Evolutionary conservation across 495 filamentous ascomycete species (phyloP).

Genomic region (Cercophora scortea): DNA sequence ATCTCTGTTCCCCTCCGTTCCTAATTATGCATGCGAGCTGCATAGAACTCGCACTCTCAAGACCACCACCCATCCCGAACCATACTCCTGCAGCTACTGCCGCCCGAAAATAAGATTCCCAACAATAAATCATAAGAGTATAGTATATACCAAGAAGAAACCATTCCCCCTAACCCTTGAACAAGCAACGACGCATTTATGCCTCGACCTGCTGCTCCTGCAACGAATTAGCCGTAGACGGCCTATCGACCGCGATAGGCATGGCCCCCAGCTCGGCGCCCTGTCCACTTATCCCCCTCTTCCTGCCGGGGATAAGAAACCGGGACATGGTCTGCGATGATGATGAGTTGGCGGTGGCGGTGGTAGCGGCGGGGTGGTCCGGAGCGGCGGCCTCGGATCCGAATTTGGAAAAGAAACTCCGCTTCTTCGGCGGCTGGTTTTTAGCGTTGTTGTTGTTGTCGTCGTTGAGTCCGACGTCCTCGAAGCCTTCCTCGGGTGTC

Average conservation of each 20-base stretch:
- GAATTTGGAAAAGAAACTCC: conserved; percentile 79
- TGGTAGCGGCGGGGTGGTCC: not conserved
- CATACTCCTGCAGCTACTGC: no score
- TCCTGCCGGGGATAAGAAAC: conserved; percentile 60
- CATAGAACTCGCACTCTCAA: no score
- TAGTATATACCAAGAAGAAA: no score
- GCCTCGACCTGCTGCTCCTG: conserved; percentile 30
- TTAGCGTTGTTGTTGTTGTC: conserved; percentile 33
- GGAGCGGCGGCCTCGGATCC: conserved; percentile 40
- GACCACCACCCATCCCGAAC: no score
- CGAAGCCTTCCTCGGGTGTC: conserved; percentile 63
- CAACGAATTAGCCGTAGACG: conserved; percentile 18
- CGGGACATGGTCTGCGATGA: conserved; percentile 44
- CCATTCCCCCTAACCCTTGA: no score
- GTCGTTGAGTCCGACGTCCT: conserved; percentile 84
- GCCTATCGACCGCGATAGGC: conserved; percentile 19
- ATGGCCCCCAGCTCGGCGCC: conserved; percentile 62
- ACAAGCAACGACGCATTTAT: conserved; percentile 2
- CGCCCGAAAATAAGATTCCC: no score
- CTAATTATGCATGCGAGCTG: no score
- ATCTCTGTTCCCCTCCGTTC: no score
- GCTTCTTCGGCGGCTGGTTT: conserved; percentile 65
- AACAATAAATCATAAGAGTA: no score
- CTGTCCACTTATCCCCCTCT: conserved; percentile 65
- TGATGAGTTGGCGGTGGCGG: conserved; percentile 4